Conservation (phyloP, 2,329 filamentous ascomycete genomes). For the Davidsoniella virescens region DNA sequence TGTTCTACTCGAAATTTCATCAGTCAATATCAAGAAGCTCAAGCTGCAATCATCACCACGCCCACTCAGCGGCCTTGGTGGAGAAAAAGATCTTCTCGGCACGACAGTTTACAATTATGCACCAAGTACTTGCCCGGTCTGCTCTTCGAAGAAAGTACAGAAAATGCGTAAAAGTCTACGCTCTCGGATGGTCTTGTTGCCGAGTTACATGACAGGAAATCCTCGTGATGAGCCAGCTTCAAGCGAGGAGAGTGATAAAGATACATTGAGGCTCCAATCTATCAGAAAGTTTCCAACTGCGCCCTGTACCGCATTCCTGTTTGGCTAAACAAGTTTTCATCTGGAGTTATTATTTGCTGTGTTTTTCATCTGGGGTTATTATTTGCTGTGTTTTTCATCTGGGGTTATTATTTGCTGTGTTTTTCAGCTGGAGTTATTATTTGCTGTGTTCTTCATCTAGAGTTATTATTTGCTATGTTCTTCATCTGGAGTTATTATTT, state of each 20-base stretch:
- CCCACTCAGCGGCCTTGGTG: neutral
- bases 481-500: too few species aligned
- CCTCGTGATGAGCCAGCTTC: neutral
- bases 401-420: too few species aligned
- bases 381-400: too few species aligned
- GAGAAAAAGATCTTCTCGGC: neutral
- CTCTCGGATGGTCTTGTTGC: conserved; percentile 6
- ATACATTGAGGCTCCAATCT: neutral
- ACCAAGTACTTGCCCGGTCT: conserved; percentile 3
- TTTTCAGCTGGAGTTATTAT: too few species aligned
- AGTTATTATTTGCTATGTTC: too few species aligned
- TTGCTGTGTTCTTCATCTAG: too few species aligned
- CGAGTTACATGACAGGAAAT: conserved; percentile 3
- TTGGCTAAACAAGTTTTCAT: too few species aligned
- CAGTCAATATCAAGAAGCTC: conserved; percentile 8
- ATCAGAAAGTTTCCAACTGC: too few species aligned
- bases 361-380: too few species aligned
- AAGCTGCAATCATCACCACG: neutral
- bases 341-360: too few species aligned
- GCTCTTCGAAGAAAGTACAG: conserved; percentile 6
- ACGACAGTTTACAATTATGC: neutral
- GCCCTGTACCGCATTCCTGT: too few species aligned
- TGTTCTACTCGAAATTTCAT: conserved; percentile 7
- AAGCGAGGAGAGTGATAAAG: neutral
- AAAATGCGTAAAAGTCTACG: conserved; percentile 6